Evolutionary conservation across 2,329 filamentous ascomycete species (phyloP), one percentile per base, ranked within the genome.

Genomic region (Akanthomyces muscarius): DNA sequence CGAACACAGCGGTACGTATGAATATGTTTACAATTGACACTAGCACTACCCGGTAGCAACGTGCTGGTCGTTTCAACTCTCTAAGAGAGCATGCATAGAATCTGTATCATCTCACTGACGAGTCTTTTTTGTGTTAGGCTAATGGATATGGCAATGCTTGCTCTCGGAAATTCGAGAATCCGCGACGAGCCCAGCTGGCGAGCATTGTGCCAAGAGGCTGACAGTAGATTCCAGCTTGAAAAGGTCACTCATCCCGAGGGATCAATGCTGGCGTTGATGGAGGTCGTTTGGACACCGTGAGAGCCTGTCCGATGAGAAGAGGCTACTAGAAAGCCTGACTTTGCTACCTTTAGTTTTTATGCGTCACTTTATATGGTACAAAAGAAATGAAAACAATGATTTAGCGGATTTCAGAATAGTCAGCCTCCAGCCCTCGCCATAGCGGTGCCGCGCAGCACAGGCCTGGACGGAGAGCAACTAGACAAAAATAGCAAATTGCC

Each of bases 231-330:
- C 47, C 47, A 50, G 47, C 47, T 50, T 50, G n/a, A 23, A 50
- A 50, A 50, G n/a, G 47, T 50, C 47, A 50, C 47, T 50, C 47
- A 50, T 16, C 47, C 47, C 47, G 47, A 50, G 23, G 47, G 47
- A 50, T 50, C 47, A 50, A 50, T 50, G 47, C 47, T 50, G 47
- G 47, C 47, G 23, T 50, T 50, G 47, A 50, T 50, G 47, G 47
- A 50, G 23, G 47, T 50, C 47, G 47, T 28, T 50, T 50, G 47
- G 47, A 50, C 47, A 50, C 47, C n/a, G 23, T 50, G 47, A 50
- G 47, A 50, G 23, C 47, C 28, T 50, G 23, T 50, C 23, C 3
- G 21, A 50, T 11, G 21, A 28, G 47, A 50, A 30, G 47, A 50
- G n/a, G 47, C 23, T 50, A 23, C 47, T 50, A 50, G 47, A 30